Percentiles rank a stretch among this genome's conserved stretches.
Evolutionary conservation across 1,284 basidiomycete genomes (phyloP).

Genomic region (Phenoliferia sp.): DNA sequence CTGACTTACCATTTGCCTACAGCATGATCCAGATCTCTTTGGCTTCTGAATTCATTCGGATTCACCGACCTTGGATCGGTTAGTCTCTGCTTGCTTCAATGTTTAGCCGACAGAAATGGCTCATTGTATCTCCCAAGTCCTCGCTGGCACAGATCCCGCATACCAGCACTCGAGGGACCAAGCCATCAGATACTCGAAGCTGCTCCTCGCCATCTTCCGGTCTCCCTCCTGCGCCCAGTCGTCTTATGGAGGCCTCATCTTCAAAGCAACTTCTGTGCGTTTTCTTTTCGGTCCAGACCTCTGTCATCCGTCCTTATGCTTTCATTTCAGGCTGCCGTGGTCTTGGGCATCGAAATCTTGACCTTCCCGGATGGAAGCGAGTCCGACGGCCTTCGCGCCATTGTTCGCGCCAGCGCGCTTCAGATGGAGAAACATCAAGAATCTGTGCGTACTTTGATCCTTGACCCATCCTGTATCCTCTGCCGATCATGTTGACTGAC

Average conservation of each 20-base stretch:
- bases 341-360: slow-evolving; percentile 23
- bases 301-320: no score
- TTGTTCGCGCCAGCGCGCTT: slow-evolving; percentile 10
- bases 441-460: slow-evolving; percentile 5
- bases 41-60: slow-evolving; percentile 20
- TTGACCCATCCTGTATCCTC: neutral
- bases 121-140: slow-evolving; percentile 2
- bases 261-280: slow-evolving; percentile 11
- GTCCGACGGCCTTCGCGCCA: slow-evolving; percentile 12
- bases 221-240: slow-evolving; percentile 20
- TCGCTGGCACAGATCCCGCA: slow-evolving; percentile 10
- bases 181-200: slow-evolving; percentile 15
- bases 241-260: slow-evolving; percentile 15
- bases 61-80: slow-evolving; percentile 26
- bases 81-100: neutral
- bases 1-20: neutral
- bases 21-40: slow-evolving; percentile 27
- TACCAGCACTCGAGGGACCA: slow-evolving; percentile 22
- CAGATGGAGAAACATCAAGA: slow-evolving; percentile 19
- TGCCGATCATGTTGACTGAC: neutral
- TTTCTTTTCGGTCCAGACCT: neutral
- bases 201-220: slow-evolving; percentile 23
- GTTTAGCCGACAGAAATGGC: neutral
- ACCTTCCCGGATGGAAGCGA: slow-evolving; percentile 24
- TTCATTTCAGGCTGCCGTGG: slow-evolving; percentile 11